A percentile compares a stretch with the other conserved stretches of the same genome.
Conservation (phyloP, 73 alveolate genomes). For the Blepharisma stoltei region DNA sequence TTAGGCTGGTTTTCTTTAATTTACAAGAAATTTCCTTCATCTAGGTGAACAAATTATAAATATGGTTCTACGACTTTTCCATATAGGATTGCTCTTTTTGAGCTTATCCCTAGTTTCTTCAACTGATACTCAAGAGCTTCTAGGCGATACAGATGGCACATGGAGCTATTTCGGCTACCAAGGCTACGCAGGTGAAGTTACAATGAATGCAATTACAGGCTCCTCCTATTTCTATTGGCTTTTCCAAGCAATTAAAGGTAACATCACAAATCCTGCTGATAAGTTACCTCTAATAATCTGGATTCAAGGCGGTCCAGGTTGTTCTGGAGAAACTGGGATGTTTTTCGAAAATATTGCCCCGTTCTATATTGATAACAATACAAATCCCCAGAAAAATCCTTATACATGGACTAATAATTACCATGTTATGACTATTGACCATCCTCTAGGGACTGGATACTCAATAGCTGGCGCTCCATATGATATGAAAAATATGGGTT, state of each 20-base stretch:
- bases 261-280: conserved; percentile 39
- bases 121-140: too few relatives aligned
- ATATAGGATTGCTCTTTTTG: too few relatives aligned
- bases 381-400: background rate
- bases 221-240: conserved; percentile 25
- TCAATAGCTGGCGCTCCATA: background rate
- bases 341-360: conserved; percentile 79
- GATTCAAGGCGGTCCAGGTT: conserved; percentile 91
- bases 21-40: too few relatives aligned
- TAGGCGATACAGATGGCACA: conserved; percentile 6
- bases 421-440: conserved; percentile 47
- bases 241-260: background rate
- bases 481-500: too few relatives aligned
- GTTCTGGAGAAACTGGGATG: conserved; percentile 70
- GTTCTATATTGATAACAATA: conserved; percentile 13
- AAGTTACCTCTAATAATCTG: conserved; percentile 66
- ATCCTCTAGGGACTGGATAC: conserved; percentile 64
- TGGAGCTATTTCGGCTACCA: background rate
- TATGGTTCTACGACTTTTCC: too few relatives aligned
- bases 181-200: conserved; percentile 25
- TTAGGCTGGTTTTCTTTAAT: too few relatives aligned
- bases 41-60: too few relatives aligned
- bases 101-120: too few relatives aligned
- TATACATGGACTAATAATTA: conserved; percentile 37
- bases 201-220: background rate